Evolutionary conservation across 352 stramenopile species (phyloP), one percentile per base, ranked within the genome.

Genomic region (Pythium sp.): DNA sequence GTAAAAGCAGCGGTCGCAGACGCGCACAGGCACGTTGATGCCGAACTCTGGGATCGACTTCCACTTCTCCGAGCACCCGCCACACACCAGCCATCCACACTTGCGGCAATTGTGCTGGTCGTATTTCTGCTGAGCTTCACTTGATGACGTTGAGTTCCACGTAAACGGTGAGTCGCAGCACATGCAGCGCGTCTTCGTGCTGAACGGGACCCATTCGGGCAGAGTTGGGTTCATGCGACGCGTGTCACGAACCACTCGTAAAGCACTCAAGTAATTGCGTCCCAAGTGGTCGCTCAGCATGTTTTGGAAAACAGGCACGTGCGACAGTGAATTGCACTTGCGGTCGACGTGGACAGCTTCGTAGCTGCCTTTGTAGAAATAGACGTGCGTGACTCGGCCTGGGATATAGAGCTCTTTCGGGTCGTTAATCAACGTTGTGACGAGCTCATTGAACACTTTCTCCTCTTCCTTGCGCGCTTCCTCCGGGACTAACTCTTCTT

Each of bases 21-120:
- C 86, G 26, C 88, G 86, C 67, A 94, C 86, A 24, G 88, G 86
- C 34, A 89, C 79, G 60, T 96, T 93, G 72, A 96, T 92, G 32
- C 88, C 88, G 60, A 90, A 96, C 65, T 93, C 80, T 0, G 88
- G 86, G 47, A 96, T 92, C 5, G 88, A 92, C 67, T 91, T 92
- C 68, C 77, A 81, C 62, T 96, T 96, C 34, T 93, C 72, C 1
- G 88, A 96, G 58, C 88, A 96, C n/a, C 87, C 87, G 68, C 92
- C 84, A 55, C 88, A 96, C 20, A 94, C 84, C 28, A 96, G 77
- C 51, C 76, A 84, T 18, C 88, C 88, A 61, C 88, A 96, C 28
- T 81, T 87, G 62, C 87, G 77, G 72, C 91, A 97, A 65, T 97
- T 97, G 77, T 97, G 89, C 73, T 97, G 90, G 72, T 97, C 91